A percentile compares a stretch with the other conserved stretches of the same genome.
phyloP scores from a whole-genome alignment of 2,329 filamentous ascomycete species.

The Escovopsis sp. region DNA sequence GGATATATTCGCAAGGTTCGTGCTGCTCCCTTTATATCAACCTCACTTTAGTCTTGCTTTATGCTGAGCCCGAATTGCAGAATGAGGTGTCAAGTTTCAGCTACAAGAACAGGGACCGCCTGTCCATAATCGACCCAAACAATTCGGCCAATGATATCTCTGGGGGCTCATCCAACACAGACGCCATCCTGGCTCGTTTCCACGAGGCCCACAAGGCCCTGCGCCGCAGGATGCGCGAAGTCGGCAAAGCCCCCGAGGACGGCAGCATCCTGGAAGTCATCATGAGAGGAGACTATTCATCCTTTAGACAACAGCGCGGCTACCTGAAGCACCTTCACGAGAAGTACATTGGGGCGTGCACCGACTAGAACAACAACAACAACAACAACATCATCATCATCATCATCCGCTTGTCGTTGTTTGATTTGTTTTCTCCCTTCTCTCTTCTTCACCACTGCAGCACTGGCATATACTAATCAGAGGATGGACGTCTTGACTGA shows the following conservation, averaged over 20 bases:
- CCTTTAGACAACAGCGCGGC: conserved; percentile 54
- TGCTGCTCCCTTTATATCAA: conserved; percentile 1
- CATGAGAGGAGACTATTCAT: conserved; percentile 63
- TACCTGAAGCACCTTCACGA: conserved; percentile 42
- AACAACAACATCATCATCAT: too few species aligned
- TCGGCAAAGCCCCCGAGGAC: conserved; percentile 21
- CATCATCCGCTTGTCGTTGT: too few species aligned
- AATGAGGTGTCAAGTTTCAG: conserved; percentile 28
- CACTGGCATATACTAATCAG: too few species aligned
- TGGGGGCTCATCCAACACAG: conserved; percentile 62
- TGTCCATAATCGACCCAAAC: conserved; percentile 90
- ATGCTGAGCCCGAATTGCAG: conserved; percentile 14
- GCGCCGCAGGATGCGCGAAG: conserved; percentile 39
- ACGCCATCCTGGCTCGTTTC: conserved; percentile 55
- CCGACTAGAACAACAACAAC: conserved; percentile 9
- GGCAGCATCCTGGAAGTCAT: conserved; percentile 51
- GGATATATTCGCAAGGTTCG: conserved; percentile 63
- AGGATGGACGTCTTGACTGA: too few species aligned
- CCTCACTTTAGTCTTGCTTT: background rate
- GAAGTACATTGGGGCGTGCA: conserved; percentile 20
- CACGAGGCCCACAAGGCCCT: conserved; percentile 45
- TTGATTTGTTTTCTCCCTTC: too few species aligned
- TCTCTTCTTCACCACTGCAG: too few species aligned
- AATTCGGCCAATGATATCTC: conserved; percentile 76
- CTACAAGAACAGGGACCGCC: conserved; percentile 48